Evolutionary conservation across 2,329 filamentous ascomycete genomes (phyloP), one percentile per base, ranked within the genome.

Genomic region (Coniochaeta sp.): DNA sequence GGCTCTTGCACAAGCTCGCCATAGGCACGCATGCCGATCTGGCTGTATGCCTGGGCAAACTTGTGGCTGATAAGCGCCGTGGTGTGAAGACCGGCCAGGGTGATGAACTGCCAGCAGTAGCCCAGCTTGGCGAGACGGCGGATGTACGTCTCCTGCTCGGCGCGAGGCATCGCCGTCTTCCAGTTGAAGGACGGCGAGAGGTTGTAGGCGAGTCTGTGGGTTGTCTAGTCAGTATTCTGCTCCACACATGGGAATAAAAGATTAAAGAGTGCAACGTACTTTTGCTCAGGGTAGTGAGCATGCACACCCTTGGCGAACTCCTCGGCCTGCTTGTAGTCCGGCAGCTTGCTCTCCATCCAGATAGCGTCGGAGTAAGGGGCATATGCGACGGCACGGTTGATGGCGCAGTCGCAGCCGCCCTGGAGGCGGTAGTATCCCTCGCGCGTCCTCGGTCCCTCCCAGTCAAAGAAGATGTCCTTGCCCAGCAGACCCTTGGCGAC

Each of bases 21-120:
- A 74, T 98, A 99, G 16, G 93, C 95, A 60, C 93, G 87, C 93
- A 99, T 99, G 60, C 93, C 93, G 62, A 89, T 80, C 73, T 85
- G 80, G 60, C 89, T 82, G 74, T 90, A 99, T 56, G 91, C 90
- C 72, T 86, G 85, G 62, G 91, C 87, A 77, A 99, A 99, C 64
- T 88, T 86, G 77, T 98, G 87, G 70, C 88, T 89, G 78, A 96
- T 96, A 58, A 99, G 85, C 40, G 93, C 95, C 4, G 91, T 97
- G 63, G 91, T 96, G 81, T 99, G 95, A 72, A 99, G 83, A 67
- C 95, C 95, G 5, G 93, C 95, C 55, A 99, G 86, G n/a, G 95
- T 99, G 81, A 99, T 99, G 82, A 99, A 99, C 77, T 99, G 95
- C 95, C 95, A 99, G 85, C 91, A 96, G 85, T 99, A 99, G 64